A percentile compares a stretch with the other conserved stretches of the same genome.
Evolutionary conservation across 352 stramenopile genomes (phyloP).

Genomic region (Globisporangium solare): DNA sequence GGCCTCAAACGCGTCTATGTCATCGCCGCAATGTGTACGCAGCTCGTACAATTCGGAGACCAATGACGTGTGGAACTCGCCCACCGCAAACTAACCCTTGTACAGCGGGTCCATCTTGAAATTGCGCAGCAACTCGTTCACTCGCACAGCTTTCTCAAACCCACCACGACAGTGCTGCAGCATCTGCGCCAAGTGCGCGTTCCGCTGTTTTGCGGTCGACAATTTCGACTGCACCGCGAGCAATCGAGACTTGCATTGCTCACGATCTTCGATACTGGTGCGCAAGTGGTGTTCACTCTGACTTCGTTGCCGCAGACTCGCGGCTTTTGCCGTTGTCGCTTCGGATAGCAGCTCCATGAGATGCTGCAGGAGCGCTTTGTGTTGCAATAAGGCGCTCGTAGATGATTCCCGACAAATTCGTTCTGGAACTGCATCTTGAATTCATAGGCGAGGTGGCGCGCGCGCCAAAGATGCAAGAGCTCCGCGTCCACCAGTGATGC

Average conservation of each 20-base stretch:
- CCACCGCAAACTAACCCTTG: conserved; percentile 27
- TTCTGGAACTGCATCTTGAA: conserved; percentile 26
- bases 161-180: conserved; percentile 18
- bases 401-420: conserved; percentile 12
- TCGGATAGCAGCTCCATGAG: conserved; percentile 4
- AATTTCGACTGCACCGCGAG: conserved; percentile 17
- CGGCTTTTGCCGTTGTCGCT: conserved; percentile 10
- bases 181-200: conserved; percentile 17
- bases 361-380: conserved; percentile 8
- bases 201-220: conserved; percentile 14
- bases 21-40: conserved; percentile 16
- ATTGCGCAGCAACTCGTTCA: conserved; percentile 20
- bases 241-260: conserved; percentile 15
- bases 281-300: conserved; percentile 14
- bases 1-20: conserved; percentile 20
- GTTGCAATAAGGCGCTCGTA: conserved; percentile 10
- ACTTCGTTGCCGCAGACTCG: conserved; percentile 4
- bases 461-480: conserved; percentile 3
- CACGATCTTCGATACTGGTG: conserved; percentile 16
- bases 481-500: conserved; percentile 6
- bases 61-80: conserved; percentile 26
- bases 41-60: conserved; percentile 25
- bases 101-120: conserved; percentile 35
- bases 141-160: conserved; percentile 20
- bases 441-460: conserved; percentile 5